Evolutionary conservation across 1,139 yeast species (phyloP).

Genomic region (Kodamaea arcana): DNA sequence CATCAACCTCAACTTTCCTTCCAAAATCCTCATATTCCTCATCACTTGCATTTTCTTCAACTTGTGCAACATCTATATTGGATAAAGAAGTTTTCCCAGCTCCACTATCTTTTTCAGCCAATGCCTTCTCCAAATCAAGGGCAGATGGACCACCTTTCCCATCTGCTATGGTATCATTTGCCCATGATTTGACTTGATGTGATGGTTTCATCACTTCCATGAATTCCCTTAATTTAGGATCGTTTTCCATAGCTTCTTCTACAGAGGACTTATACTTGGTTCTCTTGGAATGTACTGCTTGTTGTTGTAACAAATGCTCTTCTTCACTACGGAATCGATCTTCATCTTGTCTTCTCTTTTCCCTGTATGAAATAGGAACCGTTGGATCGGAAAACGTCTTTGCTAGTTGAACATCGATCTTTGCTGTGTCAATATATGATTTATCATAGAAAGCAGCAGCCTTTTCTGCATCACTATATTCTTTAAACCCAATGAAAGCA

Average conservation of each 20-base stretch:
- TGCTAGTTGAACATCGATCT: conserved; percentile 75
- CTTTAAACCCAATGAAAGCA: conserved; percentile 86
- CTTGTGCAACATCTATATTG: conserved; percentile 23
- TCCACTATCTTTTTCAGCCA: conserved; percentile 23
- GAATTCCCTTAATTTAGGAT: conserved; percentile 73
- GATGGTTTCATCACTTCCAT: conserved; percentile 81
- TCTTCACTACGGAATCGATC: conserved; percentile 53
- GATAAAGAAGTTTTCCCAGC: conserved; percentile 9
- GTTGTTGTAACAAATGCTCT: conserved; percentile 45
- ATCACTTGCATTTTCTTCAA: conserved; percentile 52
- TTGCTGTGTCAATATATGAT: conserved; percentile 79
- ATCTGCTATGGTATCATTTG: conserved; percentile 62
- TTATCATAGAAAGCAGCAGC: conserved; percentile 76
- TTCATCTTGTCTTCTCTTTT: conserved; percentile 54
- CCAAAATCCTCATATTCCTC: conserved; percentile 61
- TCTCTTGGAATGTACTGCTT: conserved; percentile 34
- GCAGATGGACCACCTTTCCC: conserved; percentile 50
- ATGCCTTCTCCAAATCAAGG: conserved; percentile 38
- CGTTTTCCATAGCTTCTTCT: conserved; percentile 55
- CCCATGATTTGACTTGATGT: conserved; percentile 64
- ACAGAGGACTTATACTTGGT: conserved; percentile 30
- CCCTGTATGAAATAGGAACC: conserved; percentile 72
- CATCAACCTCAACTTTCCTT: conserved; percentile 19
- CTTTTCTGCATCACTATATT: conserved; percentile 65
- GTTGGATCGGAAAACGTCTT: conserved; percentile 79